These are phyloP conservation scores for Colletotrichum somersetense DNA, from an alignment of 2,329 filamentous ascomycete species.

Conservation along the genomic window DNA sequence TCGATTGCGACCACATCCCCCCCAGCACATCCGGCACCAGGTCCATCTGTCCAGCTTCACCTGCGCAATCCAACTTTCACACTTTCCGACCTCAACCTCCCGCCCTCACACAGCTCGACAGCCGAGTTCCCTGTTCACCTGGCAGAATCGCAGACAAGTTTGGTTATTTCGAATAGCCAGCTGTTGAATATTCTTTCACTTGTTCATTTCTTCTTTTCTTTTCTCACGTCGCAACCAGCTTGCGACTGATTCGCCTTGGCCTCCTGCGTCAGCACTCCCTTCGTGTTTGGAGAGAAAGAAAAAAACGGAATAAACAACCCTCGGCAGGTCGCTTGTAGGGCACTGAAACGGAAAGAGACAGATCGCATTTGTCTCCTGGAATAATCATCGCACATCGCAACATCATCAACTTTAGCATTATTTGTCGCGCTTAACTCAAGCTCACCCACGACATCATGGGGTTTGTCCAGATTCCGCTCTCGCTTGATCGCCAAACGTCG, in stretches of 20 bases:
- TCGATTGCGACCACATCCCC: conserved; percentile 38
- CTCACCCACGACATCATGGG: conserved; percentile 47
- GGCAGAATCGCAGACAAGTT: conserved; percentile 37
- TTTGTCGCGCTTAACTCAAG: conserved; percentile 31
- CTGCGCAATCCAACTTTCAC: conserved; percentile 29
- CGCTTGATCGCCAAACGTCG: neutral
- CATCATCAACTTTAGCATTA: conserved; percentile 11
- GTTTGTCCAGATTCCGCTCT: conserved; percentile 41
- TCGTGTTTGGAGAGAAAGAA: conserved; percentile 33
- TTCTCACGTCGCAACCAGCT: conserved; percentile 34
- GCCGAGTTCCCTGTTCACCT: conserved; percentile 43
- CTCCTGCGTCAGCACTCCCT: conserved; percentile 35
- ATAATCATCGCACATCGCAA: conserved; percentile 7
- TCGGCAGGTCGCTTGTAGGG: conserved; percentile 14
- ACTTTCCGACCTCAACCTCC: conserved; percentile 23
- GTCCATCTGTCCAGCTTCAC: conserved; percentile 37
- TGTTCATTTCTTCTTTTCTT: conserved; percentile 36
- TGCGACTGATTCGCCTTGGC: conserved; percentile 35
- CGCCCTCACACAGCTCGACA: conserved; percentile 43
- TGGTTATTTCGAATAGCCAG: conserved; percentile 17
- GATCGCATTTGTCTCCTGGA: conserved; percentile 2
- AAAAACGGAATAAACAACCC: neutral
- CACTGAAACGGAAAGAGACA: conserved; percentile 17
- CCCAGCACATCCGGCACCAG: conserved; percentile 17
- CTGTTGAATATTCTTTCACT: conserved; percentile 40